These are phyloP conservation scores for Smittium mucronatum DNA, from an alignment of 371 early-diverging fungal species.

Conservation along the genomic window DNA sequence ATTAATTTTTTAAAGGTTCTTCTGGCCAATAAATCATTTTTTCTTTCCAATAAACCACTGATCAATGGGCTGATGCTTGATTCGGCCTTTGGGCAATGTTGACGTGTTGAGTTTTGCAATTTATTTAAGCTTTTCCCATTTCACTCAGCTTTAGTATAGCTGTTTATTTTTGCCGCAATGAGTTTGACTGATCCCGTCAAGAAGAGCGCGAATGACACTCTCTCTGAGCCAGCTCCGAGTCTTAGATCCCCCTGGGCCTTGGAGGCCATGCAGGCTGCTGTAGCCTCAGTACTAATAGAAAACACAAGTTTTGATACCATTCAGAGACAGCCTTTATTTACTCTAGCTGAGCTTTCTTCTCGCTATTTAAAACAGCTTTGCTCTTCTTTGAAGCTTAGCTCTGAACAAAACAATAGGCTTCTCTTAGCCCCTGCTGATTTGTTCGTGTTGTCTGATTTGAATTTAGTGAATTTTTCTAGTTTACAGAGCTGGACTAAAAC, in stretches of 20 bases:
- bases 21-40: too few species aligned
- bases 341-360: neutral
- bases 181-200: too few species aligned
- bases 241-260: neutral
- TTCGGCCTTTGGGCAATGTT: too few species aligned
- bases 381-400: neutral
- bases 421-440: neutral
- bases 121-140: too few species aligned
- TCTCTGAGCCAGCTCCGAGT: neutral
- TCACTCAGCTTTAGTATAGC: too few species aligned
- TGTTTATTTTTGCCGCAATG: too few species aligned
- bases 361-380: neutral
- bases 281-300: neutral
- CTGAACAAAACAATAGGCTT: neutral
- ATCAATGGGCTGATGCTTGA: too few species aligned
- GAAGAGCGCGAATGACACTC: too few species aligned
- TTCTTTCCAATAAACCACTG: too few species aligned
- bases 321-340: neutral
- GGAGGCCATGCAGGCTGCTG: neutral
- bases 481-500: neutral
- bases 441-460: neutral
- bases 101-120: too few species aligned
- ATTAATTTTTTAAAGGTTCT: too few species aligned
- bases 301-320: neutral
- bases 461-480: neutral